Evolutionary conservation across 2,329 filamentous ascomycete species (phyloP).

Genomic region (Blumeriella jaapii): DNA sequence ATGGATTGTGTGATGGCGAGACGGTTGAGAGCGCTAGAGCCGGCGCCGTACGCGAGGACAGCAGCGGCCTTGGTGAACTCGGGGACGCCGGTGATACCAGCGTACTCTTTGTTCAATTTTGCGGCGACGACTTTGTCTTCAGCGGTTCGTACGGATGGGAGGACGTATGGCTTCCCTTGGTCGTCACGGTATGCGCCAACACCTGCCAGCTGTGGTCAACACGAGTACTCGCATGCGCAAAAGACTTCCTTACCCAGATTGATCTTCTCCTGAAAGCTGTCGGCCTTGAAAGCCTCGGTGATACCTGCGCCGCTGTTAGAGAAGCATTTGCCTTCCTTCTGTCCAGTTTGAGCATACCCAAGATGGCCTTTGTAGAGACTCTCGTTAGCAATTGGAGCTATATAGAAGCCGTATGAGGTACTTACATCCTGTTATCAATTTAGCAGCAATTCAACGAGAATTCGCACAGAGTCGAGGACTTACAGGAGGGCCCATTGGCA

Average conservation of each 20-base stretch:
- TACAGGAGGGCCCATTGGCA: constrained; percentile 90
- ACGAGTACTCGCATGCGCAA: constrained; percentile 4
- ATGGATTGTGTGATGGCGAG: constrained; percentile 95
- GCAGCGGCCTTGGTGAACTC: constrained; percentile 90
- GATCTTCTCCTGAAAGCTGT: constrained; percentile 89
- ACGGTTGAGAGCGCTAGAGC: constrained; percentile 65
- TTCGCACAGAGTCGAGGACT: constrained; percentile 30
- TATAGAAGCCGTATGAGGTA: constrained; percentile 6
- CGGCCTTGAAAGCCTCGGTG: constrained; percentile 98
- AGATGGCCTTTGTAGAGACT: constrained; percentile 50
- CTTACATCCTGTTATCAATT: constrained; percentile 29
- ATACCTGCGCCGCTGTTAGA: constrained; percentile 47
- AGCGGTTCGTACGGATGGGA: constrained; percentile 81
- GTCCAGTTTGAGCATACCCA: constrained; percentile 42
- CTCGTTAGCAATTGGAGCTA: constrained; percentile 28
- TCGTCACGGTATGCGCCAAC: constrained; percentile 98
- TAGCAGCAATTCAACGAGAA: constrained; percentile 6
- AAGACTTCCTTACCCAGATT: constrained; percentile 64
- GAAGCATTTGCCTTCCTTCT: constrained; percentile 9
- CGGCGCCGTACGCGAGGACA: constrained; percentile 76
- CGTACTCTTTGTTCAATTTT: constrained; percentile 91
- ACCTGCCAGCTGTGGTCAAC: constrained; percentile 38
- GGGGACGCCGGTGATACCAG: constrained; percentile 91
- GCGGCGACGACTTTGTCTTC: constrained; percentile 75
- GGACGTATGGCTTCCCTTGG: constrained; percentile 93